phyloP scores from a whole-genome alignment of 1,284 basidiomycete genomes.

The Marasmius fiardii region DNA sequence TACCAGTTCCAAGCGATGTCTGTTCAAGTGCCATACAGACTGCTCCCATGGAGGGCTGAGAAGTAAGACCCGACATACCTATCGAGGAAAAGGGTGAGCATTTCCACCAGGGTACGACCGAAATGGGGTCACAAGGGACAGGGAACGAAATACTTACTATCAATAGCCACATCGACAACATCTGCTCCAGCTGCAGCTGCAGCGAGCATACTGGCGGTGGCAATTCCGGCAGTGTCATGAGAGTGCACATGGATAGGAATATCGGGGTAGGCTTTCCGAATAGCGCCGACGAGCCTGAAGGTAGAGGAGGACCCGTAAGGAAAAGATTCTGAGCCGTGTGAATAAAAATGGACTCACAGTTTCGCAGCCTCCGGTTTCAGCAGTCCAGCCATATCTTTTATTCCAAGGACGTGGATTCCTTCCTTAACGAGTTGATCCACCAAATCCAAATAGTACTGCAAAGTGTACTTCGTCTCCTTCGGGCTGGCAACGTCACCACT shows the following conservation, averaged over 20 bases:
- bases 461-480: constrained; percentile 96
- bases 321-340: neutral
- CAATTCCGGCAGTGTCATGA: constrained; percentile 99
- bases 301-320: constrained; percentile 8
- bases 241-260: constrained; percentile 99
- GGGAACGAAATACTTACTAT: constrained; percentile 59
- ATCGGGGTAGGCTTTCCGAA: constrained; percentile 95
- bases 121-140: neutral
- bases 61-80: constrained; percentile 98
- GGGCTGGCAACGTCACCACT: constrained; percentile 96
- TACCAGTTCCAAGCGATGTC: constrained; percentile 92
- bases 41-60: constrained; percentile 98
- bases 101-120: neutral
- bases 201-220: constrained; percentile 95
- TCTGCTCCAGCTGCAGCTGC: constrained; percentile 96
- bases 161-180: constrained; percentile 97
- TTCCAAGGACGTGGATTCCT: constrained; percentile 96
- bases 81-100: constrained; percentile 6
- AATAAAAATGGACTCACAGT: constrained; percentile 48
- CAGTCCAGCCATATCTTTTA: constrained; percentile 99
- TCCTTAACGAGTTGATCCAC: constrained; percentile 91
- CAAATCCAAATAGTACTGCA: constrained; percentile 98
- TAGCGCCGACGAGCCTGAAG: constrained; percentile 82
- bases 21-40: constrained; percentile 95
- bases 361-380: constrained; percentile 94